Base-by-base conservation (phyloP, 176 grass and related monocot genomes). In the Saccharum officinarum region DNA sequence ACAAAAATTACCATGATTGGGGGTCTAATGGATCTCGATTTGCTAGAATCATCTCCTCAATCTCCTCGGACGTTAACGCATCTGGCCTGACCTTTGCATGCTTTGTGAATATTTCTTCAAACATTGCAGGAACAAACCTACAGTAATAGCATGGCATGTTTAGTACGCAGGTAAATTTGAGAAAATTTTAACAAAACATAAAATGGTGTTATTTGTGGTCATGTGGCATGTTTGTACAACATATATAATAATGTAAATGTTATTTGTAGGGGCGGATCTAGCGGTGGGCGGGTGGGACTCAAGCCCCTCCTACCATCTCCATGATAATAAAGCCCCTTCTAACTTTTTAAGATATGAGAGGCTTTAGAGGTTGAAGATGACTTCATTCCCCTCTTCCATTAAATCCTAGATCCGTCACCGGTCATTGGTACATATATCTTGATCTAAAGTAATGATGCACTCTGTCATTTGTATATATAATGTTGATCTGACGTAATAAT, bases 91-190 rank as follows among this genome's bases (percentile, higher is more conserved):
- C 40, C 54, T 92, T 90, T n/a, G 92, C 95, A 78, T 95, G 66
- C 37, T 95, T 93, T 15, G 73, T 75, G 72, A 98, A 98, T 49
- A 98, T 93, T 61, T 95, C 92, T 55, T 94, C 86, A 82, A 97
- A 91, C 11, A 94, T 97, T 69, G 73, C 46, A 28, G 70, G 84
- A 84, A 95, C 92, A 90, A 97, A 97, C 80, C 95, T 95, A 38
- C 11, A 15, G 6, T 38, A 74, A 30, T 17, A 50, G 14, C 26
- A 40, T 42, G 7, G 13, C 46, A 52, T 76, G 20, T 28, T 85
- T 44, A 75, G 25, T 36, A 34, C 7, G 12, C 8, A 23, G 28
- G 38, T 67, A 22, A 20, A 78, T 63, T 23, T 40, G 4, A 86
- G 41, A 8, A 11, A 62, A 23, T 3, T 60, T 50, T 28, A 59